Evolutionary conservation across 73 alveolate species (phyloP), one percentile per base, ranked within the genome.

Genomic region (Blepharisma japonicum): DNA sequence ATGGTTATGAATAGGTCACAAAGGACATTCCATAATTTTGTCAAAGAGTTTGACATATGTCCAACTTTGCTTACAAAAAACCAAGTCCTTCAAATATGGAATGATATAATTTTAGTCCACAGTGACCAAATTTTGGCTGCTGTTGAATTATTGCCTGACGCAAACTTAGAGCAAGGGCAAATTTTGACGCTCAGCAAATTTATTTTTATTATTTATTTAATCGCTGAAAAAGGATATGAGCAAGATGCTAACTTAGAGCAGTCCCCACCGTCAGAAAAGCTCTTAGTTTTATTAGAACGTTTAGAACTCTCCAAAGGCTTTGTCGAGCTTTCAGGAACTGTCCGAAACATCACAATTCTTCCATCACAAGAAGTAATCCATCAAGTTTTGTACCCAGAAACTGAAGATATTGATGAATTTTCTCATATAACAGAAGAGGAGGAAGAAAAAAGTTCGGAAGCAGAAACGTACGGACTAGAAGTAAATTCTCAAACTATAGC

Each of bases 221-320:
- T 70, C 25, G 80, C 80, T 70, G 66, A 14, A 38, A 45, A 45
- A 70, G 80, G 80, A 39, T 70, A 70, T 5, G 80, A 70, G 27
- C 55, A 70, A 47, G 80, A 61, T 5, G 11, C 74, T 9, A 61
- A 61, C 74, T 61, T 61, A 25, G 74, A 39, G 18, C 23, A n/a
- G 14, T 14, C 74, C 11, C 80, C 66, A 11, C 61, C 80, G 2
- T 18, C 80, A 14, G 80, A 70, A 45, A 70, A 47, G 45, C 14
- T 70, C 14, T n/a, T 47, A 80, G 56, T 70, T 7, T 4, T 70
- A 14, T 25, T 70, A 25, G 74, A 61, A 61, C 14, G 74, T 14
- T 39, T 61, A 14, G 74, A 61, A 61, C 46, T 61, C 18, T 61
- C 74, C 18, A 61, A 61, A 61, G 74, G 74, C 2, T 61, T 61